phyloP scores from a whole-genome alignment of 805 yeast species.

The Groenewaldozyma salmanticensis region DNA sequence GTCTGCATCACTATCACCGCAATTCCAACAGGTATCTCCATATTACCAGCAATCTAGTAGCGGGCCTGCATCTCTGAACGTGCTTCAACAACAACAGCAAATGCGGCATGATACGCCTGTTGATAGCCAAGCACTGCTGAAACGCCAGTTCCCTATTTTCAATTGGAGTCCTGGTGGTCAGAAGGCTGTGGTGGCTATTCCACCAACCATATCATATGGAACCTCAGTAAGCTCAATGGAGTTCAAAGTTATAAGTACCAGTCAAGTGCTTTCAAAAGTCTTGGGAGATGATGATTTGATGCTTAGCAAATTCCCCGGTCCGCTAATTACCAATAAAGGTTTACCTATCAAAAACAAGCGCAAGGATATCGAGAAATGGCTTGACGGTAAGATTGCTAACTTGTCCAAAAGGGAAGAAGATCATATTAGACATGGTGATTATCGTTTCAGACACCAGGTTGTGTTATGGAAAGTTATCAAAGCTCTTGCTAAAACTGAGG shows the following conservation, averaged over 20 bases:
- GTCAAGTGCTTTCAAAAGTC: too few species aligned
- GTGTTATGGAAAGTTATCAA: conserved; percentile 28
- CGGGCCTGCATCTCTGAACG: conserved; percentile 11
- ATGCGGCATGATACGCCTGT: conserved; percentile 12
- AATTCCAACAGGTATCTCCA: too few species aligned
- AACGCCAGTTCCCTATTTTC: conserved; percentile 68
- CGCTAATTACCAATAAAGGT: conserved; percentile 40
- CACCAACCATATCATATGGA: conserved; percentile 31
- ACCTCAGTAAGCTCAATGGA: conserved; percentile 24
- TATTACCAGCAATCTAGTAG: neutral
- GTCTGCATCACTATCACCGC: too few species aligned
- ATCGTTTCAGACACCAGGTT: conserved; percentile 20
- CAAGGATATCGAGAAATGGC: conserved; percentile 65
- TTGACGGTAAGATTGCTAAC: conserved; percentile 31
- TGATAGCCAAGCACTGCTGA: conserved; percentile 35
- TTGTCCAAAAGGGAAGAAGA: conserved; percentile 17
- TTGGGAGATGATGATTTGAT: conserved; percentile 21
- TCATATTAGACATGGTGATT: conserved; percentile 12
- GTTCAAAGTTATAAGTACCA: conserved; percentile 21
- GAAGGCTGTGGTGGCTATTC: conserved; percentile 36
- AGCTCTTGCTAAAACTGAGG: conserved; percentile 26
- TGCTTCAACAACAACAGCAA: conserved; percentile 2
- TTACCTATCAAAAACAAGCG: conserved; percentile 39
- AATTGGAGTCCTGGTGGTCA: conserved; percentile 44
- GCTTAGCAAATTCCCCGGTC: conserved; percentile 49